Evolutionary conservation across 2,329 filamentous ascomycete genomes (phyloP).

Genomic region (Xylaria sp.): DNA sequence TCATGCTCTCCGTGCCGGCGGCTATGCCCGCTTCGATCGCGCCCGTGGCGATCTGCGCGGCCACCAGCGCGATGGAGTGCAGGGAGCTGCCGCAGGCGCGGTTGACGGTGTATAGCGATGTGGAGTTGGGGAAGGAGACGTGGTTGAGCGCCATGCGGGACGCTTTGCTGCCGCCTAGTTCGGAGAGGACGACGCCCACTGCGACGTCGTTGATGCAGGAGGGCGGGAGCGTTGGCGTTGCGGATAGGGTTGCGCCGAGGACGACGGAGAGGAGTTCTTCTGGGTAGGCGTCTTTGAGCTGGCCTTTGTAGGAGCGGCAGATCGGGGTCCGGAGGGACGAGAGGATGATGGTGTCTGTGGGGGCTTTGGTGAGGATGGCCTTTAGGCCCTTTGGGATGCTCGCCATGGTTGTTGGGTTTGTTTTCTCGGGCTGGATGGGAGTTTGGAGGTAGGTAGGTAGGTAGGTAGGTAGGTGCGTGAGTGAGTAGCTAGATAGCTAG

Average conservation of each 20-base stretch:
- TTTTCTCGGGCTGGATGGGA: background rate
- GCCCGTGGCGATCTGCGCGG: conserved; percentile 79
- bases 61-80: conserved; percentile 79
- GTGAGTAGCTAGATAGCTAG: background rate
- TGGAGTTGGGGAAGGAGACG: conserved; percentile 77
- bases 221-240: conserved; percentile 78
- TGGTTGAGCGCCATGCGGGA: conserved; percentile 92
- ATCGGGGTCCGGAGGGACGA: conserved; percentile 91
- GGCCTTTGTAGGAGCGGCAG: conserved; percentile 83
- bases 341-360: conserved; percentile 86
- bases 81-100: conserved; percentile 85
- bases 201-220: conserved; percentile 79
- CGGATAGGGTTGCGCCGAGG: conserved; percentile 74
- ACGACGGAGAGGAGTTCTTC: conserved; percentile 84
- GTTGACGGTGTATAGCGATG: conserved; percentile 87
- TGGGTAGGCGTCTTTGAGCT: conserved; percentile 87
- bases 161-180: conserved; percentile 90
- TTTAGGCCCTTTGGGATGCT: conserved; percentile 72
- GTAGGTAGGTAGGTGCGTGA: too few relatives aligned
- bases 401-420: conserved; percentile 36
- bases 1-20: conserved; percentile 97
- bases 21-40: conserved; percentile 80
- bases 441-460: background rate
- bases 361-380: conserved; percentile 80
- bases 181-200: conserved; percentile 88